Evolutionary conservation across 345 rosid species (phyloP).

Genomic region (Melaleuca quinquenervia): DNA sequence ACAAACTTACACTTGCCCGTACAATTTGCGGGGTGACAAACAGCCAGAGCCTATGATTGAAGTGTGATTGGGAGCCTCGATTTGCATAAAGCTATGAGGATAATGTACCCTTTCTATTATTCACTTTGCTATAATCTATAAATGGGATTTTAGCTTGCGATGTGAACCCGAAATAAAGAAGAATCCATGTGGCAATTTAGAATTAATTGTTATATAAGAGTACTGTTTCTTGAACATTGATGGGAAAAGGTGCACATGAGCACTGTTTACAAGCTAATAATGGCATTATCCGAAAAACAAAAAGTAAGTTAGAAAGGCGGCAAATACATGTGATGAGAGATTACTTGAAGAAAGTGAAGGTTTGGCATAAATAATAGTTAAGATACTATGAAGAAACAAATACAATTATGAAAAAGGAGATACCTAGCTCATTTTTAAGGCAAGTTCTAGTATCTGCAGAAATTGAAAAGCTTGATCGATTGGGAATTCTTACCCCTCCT

Average conservation of each 20-base stretch:
- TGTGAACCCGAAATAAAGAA: too few species aligned
- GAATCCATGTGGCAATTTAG: too few species aligned
- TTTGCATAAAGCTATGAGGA: too few species aligned
- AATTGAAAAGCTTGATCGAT: background rate
- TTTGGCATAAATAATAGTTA: background rate
- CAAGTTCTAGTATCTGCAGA: fast-evolving
- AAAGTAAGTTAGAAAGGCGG: background rate
- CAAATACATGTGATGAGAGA: too few species aligned
- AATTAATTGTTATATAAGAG: too few species aligned
- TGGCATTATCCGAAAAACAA: background rate
- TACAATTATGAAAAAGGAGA: background rate
- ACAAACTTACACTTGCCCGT: too few species aligned
- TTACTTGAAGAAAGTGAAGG: background rate
- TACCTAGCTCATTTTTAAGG: background rate
- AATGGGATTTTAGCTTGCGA: too few species aligned
- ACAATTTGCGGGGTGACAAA: too few species aligned
- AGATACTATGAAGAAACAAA: background rate
- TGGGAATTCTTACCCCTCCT: background rate
- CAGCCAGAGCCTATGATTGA: too few species aligned
- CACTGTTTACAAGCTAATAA: background rate
- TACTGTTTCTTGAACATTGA: background rate
- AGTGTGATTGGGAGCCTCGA: too few species aligned
- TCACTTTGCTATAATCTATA: too few species aligned
- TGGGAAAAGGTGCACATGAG: background rate
- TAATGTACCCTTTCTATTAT: too few species aligned